phyloP scores from a whole-genome alignment of 129 eudicot species.

The Artemisia annua region DNA sequence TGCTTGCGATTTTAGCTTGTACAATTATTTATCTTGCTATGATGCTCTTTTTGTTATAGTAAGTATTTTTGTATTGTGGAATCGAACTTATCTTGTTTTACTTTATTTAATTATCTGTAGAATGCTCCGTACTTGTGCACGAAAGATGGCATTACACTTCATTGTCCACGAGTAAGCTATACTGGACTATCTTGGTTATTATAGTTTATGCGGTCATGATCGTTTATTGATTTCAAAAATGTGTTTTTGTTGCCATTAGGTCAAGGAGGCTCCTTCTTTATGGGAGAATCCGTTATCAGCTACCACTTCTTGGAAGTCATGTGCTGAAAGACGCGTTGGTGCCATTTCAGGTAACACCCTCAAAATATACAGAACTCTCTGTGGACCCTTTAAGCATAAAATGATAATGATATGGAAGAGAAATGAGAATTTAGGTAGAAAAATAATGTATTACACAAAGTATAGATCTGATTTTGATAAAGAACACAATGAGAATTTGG shows the following conservation, averaged over 20 bases:
- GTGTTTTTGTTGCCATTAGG: slow-evolving; percentile 44
- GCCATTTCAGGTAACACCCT: slow-evolving; percentile 63
- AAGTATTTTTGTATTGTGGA: neutral
- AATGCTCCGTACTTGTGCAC: slow-evolving; percentile 95
- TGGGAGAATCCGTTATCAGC: slow-evolving; percentile 99
- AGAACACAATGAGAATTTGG: neutral
- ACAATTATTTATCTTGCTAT: neutral
- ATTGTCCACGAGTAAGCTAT: slow-evolving; percentile 74
- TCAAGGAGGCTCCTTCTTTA: slow-evolving; percentile 82
- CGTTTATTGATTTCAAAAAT: slow-evolving; percentile 8
- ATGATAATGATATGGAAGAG: slow-evolving; percentile 8
- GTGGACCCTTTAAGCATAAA: neutral
- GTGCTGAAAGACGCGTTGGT: slow-evolving; percentile 77
- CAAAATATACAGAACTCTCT: slow-evolving; percentile 3
- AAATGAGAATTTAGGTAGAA: slow-evolving; percentile 22
- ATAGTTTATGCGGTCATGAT: slow-evolving; percentile 1
- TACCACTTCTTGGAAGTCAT: slow-evolving; percentile 93
- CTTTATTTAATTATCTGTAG: slow-evolving; percentile 38
- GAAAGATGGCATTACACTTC: slow-evolving; percentile 86
- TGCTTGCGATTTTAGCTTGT: neutral
- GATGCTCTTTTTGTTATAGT: neutral
- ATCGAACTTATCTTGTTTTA: slow-evolving; percentile 17
- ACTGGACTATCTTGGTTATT: slow-evolving; percentile 3
- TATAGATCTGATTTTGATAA: slow-evolving; percentile 18
- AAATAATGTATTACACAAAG: slow-evolving; percentile 5